Base-by-base conservation (phyloP, 441 rosid genomes). In the Pelargonium citronellum region DNA sequence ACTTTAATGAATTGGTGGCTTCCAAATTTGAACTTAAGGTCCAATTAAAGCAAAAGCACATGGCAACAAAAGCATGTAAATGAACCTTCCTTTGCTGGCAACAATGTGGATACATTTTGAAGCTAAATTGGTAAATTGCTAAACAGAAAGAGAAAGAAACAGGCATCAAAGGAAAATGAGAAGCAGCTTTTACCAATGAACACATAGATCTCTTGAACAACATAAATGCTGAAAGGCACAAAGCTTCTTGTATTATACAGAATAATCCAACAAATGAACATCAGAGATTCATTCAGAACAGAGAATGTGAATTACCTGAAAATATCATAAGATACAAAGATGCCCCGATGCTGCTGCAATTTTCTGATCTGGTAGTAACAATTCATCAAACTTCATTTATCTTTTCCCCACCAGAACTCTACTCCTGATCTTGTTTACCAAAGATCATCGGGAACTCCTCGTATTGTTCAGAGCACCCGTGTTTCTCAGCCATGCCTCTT, bases 391-490 rank as follows among this genome's bases (percentile, higher is more conserved):
- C 57, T 13, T 49, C 13, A 0, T 66, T 30, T 30, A 30, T 30
- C 19, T 13, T 64, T 11, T 57, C 2, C 39, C 65, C 39, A 37
- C 73, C 71, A 4, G 8, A 24, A 34, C 44, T 17, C 74, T 75
- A 75, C 61, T 75, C 75, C 74, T 76, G 73, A 67, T 82, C 82
- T 79, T 84, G 86, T 66, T 76, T 85, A 77, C 75, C 80, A 15
- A 73, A 83, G 64, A 84, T 75, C 68, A 87, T 51, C 0, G 94
- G 88, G 69, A 86, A 86, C 66, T 87, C 91, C 55, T 84, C 89
- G 3, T 75, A 78, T 58, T 70, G 79, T 47, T 83, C 95, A 2
- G 73, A 71, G 76, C 74, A 75, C 63, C 87, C 91, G 46, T 83
- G 78, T 72, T 68, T 75, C 72, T 82, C 84, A 5, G 82, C 91